A percentile compares a stretch with the other conserved stretches of the same genome.
Conservation (phyloP, 306 rosid species). For the Mimosa pudica region DNA sequence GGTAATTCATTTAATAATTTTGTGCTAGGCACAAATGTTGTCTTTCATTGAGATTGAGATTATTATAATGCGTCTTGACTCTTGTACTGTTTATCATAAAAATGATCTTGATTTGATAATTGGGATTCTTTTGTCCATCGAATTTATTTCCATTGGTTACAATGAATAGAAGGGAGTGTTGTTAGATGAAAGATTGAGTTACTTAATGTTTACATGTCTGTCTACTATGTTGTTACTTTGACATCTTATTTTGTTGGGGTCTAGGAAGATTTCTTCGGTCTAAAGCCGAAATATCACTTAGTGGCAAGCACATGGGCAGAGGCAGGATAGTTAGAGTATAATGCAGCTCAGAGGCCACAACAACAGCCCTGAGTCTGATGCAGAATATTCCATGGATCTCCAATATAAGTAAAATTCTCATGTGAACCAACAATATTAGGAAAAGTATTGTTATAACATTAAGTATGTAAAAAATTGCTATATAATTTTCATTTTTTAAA, state of each 20-base stretch:
- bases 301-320: not conserved
- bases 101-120: not conserved
- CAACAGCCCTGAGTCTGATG: not conserved
- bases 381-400: not conserved
- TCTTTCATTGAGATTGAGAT: not conserved
- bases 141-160: not conserved
- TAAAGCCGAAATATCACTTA: not conserved
- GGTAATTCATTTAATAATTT: constrained; percentile 45
- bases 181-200: not conserved
- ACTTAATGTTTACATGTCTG: not conserved
- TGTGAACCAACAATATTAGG: not conserved
- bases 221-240: not conserved
- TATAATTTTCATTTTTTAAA: not conserved
- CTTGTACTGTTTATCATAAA: not conserved
- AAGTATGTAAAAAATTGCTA: not conserved
- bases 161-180: not conserved
- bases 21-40: not conserved
- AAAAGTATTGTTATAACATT: not conserved
- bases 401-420: not conserved
- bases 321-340: not conserved
- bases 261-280: not conserved
- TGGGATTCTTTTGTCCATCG: not conserved
- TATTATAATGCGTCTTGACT: not conserved
- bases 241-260: not conserved
- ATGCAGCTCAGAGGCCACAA: not conserved